phyloP scores from a whole-genome alignment of 805 yeast species.

The Barnettozyma salicaria region DNA sequence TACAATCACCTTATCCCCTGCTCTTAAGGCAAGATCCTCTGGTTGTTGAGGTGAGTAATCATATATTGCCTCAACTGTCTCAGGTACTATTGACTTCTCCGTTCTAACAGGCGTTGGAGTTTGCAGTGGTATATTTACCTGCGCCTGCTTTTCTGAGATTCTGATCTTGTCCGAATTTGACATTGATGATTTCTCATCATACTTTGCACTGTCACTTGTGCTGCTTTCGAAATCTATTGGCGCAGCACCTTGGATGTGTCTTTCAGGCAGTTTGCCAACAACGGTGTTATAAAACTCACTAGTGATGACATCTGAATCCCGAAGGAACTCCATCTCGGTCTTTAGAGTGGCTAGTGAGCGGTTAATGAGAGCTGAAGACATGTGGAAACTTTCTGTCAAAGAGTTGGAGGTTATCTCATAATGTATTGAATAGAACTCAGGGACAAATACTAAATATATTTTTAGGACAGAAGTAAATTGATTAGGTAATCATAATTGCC shows the following conservation, averaged over 20 bases:
- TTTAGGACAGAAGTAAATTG: too few species aligned
- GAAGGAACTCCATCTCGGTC: slow-evolving; percentile 75
- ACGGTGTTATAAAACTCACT: slow-evolving; percentile 49
- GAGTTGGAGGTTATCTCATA: too few species aligned
- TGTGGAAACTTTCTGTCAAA: too few species aligned
- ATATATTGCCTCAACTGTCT: slow-evolving; percentile 70
- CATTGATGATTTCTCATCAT: not conserved
- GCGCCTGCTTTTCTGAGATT: not conserved
- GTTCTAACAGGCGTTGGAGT: too few species aligned
- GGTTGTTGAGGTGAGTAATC: slow-evolving; percentile 68
- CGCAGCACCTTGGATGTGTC: slow-evolving; percentile 44
- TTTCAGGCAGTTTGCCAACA: slow-evolving; percentile 46
- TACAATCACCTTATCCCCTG: slow-evolving; percentile 67
- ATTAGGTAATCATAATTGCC: too few species aligned
- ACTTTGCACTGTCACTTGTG: not conserved
- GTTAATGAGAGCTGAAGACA: slow-evolving; percentile 57
- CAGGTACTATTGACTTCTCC: too few species aligned
- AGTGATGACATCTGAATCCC: slow-evolving; percentile 67
- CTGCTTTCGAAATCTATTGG: slow-evolving; percentile 35
- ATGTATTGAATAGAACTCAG: too few species aligned
- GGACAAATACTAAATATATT: too few species aligned
- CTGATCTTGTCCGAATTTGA: not conserved
- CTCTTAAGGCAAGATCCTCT: slow-evolving; percentile 60
- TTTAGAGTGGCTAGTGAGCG: slow-evolving; percentile 71
- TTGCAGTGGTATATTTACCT: too few species aligned